A percentile compares a stretch with the other conserved stretches of the same genome.
Evolutionary conservation across 768 basidiomycete species (phyloP).

Genomic region (Mycena rosella): DNA sequence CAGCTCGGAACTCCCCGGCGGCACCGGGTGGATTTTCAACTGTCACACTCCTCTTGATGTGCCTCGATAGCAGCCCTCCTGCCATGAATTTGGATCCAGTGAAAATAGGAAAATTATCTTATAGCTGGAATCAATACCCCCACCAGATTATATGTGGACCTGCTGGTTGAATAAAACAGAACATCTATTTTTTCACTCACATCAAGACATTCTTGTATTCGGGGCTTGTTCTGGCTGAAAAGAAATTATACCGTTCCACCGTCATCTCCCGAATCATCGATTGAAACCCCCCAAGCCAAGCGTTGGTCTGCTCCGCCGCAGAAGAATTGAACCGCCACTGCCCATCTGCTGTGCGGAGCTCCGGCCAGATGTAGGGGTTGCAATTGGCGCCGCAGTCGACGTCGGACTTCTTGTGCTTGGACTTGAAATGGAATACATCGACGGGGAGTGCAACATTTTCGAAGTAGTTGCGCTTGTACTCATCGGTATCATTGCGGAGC

Average conservation of each 20-base stretch:
- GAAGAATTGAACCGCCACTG: constrained; percentile 59
- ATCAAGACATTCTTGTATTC: no score
- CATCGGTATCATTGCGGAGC: constrained; percentile 35
- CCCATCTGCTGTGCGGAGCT: constrained; percentile 45
- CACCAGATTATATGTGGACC: no score
- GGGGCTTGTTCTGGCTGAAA: no score
- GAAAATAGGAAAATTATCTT: no score
- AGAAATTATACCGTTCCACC: constrained; percentile 48
- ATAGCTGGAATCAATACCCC: no score
- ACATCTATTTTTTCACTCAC: no score
- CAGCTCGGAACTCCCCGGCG: no score
- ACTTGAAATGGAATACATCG: constrained; percentile 53
- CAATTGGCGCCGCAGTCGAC: constrained; percentile 44
- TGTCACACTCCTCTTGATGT: no score
- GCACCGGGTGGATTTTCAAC: no score
- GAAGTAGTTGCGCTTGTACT: constrained; percentile 34
- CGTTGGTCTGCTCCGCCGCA: constrained; percentile 54
- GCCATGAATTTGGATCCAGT: no score
- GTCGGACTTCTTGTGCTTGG: constrained; percentile 48
- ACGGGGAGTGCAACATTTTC: constrained; percentile 43
- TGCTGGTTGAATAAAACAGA: no score
- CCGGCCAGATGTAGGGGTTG: constrained; percentile 51
- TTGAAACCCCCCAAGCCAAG: constrained; percentile 56
- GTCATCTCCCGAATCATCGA: constrained; percentile 52
- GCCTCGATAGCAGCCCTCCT: no score